Percentiles rank a stretch among this genome's conserved stretches.
These are phyloP conservation scores for Salicornia ramosissima DNA, from an alignment of 148 eudicot species.

Conservation along the genomic window DNA sequence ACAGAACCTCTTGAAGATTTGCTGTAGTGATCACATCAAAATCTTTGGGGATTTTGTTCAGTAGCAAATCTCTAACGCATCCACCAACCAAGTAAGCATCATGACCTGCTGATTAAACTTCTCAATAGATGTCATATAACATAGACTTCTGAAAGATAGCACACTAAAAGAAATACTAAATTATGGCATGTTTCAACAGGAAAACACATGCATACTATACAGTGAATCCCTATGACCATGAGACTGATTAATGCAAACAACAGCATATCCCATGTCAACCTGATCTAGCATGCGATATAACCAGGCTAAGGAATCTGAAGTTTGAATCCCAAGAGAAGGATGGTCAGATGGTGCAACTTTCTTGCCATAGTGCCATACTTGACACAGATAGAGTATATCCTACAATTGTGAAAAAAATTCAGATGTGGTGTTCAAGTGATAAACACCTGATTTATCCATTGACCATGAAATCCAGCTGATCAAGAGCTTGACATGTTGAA, in stretches of 20 bases:
- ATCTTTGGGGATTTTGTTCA: slow-evolving; percentile 77
- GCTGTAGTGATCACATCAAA: slow-evolving; percentile 93
- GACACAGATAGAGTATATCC: no score
- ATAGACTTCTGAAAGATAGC: no score
- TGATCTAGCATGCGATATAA: background rate
- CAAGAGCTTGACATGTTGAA: no score
- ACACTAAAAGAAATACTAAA: background rate
- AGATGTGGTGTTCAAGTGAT: no score
- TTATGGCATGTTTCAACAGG: background rate
- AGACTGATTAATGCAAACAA: background rate
- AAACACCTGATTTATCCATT: no score
- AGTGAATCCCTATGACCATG: background rate
- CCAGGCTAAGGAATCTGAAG: background rate
- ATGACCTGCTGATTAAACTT: slow-evolving; percentile 50
- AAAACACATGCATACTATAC: background rate
- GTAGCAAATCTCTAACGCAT: slow-evolving; percentile 86
- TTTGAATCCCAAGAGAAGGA: background rate
- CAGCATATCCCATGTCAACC: background rate
- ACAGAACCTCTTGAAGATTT: slow-evolving; percentile 50
- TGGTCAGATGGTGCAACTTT: background rate
- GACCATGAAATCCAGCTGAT: no score
- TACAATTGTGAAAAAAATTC: no score
- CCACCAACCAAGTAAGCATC: slow-evolving; percentile 95
- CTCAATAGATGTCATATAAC: slow-evolving; percentile 8
- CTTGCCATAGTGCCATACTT: no score